phyloP scores from a whole-genome alignment of 345 rosid species.

The Litchi chinensis region DNA sequence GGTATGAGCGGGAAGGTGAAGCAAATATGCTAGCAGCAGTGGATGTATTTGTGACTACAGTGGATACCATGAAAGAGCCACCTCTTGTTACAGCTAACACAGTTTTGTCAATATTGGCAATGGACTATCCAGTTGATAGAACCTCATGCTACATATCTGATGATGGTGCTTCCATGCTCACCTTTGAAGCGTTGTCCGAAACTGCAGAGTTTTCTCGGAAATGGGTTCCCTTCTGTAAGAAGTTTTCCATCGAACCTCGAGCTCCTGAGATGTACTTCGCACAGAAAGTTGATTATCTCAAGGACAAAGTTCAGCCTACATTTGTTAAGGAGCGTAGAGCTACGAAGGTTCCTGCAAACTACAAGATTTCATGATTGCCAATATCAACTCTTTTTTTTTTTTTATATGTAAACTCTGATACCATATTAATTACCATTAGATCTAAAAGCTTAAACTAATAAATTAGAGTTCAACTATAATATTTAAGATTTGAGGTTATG shows the following conservation, averaged over 20 bases:
- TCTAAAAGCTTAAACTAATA: no score
- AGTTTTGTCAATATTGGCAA: constrained; percentile 80
- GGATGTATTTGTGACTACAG: constrained; percentile 91
- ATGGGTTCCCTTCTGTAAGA: constrained; percentile 93
- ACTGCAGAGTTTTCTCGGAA: constrained; percentile 79
- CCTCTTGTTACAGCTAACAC: constrained; percentile 96
- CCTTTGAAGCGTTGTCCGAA: constrained; percentile 83
- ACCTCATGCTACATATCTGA: constrained; percentile 93
- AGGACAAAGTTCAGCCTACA: constrained; percentile 91
- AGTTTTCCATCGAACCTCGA: constrained; percentile 65
- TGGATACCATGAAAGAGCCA: constrained; percentile 98
- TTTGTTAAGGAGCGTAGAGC: constrained; percentile 97
- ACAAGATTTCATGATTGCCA: background rate
- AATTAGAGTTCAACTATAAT: no score
- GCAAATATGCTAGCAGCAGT: constrained; percentile 77
- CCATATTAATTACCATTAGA: no score
- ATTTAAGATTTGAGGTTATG: no score
- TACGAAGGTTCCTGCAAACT: constrained; percentile 65
- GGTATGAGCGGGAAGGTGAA: constrained; percentile 91
- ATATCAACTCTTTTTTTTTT: no score
- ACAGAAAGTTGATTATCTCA: constrained; percentile 81
- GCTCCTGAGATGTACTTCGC: constrained; percentile 81
- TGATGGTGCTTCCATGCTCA: constrained; percentile 96
- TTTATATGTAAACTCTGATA: no score
- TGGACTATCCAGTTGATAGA: constrained; percentile 93